These are phyloP conservation scores for Arabis alpina DNA, from an alignment of 345 rosid genomes.

Conservation along the genomic window DNA sequence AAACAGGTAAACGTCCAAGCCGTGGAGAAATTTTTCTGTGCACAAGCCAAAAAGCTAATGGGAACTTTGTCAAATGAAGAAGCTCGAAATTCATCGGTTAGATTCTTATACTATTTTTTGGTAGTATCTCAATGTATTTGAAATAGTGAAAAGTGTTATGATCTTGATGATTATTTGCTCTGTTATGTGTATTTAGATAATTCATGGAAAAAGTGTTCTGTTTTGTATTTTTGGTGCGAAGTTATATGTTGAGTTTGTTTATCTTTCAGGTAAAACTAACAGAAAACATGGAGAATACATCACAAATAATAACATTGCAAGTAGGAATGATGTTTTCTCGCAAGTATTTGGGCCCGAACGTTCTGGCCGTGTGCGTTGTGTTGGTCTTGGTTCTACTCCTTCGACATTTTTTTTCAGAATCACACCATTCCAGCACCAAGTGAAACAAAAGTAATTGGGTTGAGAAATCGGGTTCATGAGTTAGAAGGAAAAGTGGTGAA, in stretches of 20 bases:
- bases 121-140: background rate
- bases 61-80: too few relatives aligned
- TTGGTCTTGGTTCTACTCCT: constrained; percentile 3
- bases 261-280: background rate
- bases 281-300: background rate
- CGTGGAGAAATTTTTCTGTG: too few relatives aligned
- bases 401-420: background rate
- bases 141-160: background rate
- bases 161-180: background rate
- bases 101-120: too few relatives aligned
- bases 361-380: background rate
- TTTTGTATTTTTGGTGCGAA: too few relatives aligned
- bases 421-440: background rate
- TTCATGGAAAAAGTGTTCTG: too few relatives aligned
- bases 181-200: background rate
- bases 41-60: too few relatives aligned
- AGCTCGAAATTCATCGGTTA: too few relatives aligned
- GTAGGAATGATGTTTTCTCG: background rate
- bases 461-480: background rate
- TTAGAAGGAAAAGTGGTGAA: background rate
- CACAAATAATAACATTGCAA: too few relatives aligned
- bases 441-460: background rate
- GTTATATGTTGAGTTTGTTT: background rate
- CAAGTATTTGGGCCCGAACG: background rate
- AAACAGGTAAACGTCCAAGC: too few relatives aligned